Evolutionary conservation across 106 monocot genomes (phyloP), one percentile per base, ranked within the genome.

Genomic region (Gastrodia elata): DNA sequence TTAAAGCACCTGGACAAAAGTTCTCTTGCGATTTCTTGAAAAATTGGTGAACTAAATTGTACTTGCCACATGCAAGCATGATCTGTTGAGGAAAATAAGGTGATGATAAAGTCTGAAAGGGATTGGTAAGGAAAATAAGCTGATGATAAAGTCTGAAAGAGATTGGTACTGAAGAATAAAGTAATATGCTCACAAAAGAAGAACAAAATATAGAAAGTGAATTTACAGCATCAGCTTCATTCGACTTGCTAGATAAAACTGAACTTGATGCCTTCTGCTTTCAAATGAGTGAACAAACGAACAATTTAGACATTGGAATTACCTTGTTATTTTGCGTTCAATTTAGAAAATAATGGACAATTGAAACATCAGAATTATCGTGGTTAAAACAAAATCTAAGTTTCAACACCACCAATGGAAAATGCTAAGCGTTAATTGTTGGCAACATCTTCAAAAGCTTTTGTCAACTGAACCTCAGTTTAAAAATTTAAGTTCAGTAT

Each of bases 21-120:
- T 73, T 81, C 64, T 75, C 88, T 71, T 93, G 78, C 49, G 87
- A 75, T 83, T 93, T 93, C 72, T 64, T 77, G 69, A 93, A 98
- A 52, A 98, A 91, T 69, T 98, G 93, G 75, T 98, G 82, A 75
- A 98, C 97, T 78, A 98, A 81, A 71, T 88, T 85, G 81, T 88
- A 98, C 77, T 91, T 93, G 39, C 83, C 88, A 81, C 90, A 86
- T 65, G 67, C 87, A 84, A 97, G 86, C 97, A 97, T 97, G 41
- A 90, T 90, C 97, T 97, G 80, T 39, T 33, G 40, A 41, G 69
- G 41, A 69, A 11, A 18, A 69, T 40, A 40, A 26, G 7, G 39
- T 40, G 24, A 69, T 39, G n/a, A n/a, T n/a, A n/a, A n/a, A n/a
- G n/a, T n/a, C n/a, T n/a, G n/a, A n/a, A n/a, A n/a, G n/a, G n/a